Percentiles rank a stretch among this genome's conserved stretches.
Evolutionary conservation across 257 asterid species (phyloP).

Genomic region (Lycium ferocissimum): DNA sequence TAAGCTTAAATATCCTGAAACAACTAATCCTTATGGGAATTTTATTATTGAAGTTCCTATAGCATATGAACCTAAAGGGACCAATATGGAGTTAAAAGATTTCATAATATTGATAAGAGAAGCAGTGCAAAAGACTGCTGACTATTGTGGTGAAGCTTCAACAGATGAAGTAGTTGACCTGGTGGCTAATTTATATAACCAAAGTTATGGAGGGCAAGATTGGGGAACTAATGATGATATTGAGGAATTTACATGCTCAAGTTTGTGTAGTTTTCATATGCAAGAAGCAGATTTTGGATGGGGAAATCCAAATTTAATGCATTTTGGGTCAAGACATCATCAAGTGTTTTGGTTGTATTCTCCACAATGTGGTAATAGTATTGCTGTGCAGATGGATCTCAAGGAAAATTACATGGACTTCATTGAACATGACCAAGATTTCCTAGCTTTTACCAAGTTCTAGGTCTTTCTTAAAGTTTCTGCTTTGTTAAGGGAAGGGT

Average conservation of each 20-base stretch:
- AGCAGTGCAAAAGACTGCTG: not conserved
- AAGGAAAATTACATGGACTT: not conserved
- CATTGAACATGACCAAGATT: not conserved
- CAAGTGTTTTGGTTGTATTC: not conserved
- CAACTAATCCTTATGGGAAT: conserved; percentile 28
- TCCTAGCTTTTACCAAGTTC: not conserved
- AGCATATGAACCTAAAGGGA: not conserved
- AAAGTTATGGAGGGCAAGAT: not conserved
- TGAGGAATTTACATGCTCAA: conserved; percentile 15
- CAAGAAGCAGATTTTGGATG: conserved; percentile 3
- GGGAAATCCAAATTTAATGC: not conserved
- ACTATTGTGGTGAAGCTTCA: not conserved
- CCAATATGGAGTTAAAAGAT: not conserved
- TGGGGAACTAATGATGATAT: not conserved
- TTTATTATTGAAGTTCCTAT: not conserved
- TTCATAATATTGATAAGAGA: not conserved
- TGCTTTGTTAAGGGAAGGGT: too few species aligned
- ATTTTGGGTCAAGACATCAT: not conserved
- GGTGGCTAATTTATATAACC: not conserved
- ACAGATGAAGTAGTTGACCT: not conserved
- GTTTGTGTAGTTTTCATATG: not conserved
- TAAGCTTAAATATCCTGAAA: not conserved
- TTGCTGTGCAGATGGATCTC: not conserved
- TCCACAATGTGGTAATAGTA: not conserved
- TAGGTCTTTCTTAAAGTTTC: too few species aligned